Percentiles rank a stretch among this genome's conserved stretches.
phyloP scores from a whole-genome alignment of 306 rosid species.

The Rosa persica region DNA sequence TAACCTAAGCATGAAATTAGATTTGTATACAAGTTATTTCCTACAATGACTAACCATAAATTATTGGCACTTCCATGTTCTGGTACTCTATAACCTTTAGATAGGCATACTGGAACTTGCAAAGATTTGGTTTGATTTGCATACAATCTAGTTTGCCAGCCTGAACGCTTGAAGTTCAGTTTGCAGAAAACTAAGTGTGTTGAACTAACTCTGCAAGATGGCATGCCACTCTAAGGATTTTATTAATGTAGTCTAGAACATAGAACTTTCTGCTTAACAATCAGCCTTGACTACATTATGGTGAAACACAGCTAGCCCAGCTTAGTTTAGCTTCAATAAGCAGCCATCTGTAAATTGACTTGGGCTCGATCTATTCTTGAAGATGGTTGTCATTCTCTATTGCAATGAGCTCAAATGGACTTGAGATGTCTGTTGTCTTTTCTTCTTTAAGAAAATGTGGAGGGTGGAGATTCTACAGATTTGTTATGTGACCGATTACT shows the following conservation, averaged over 20 bases:
- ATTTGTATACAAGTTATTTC: neutral
- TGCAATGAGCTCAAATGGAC: neutral
- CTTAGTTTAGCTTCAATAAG: neutral
- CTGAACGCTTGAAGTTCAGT: neutral
- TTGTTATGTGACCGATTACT: too few relatives aligned
- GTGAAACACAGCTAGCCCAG: neutral
- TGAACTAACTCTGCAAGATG: too few relatives aligned
- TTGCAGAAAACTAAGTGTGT: too few relatives aligned
- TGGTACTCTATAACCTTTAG: slow-evolving; percentile 2
- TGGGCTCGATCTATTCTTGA: neutral
- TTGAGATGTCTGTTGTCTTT: too few relatives aligned
- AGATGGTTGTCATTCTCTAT: neutral
- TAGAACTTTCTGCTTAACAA: neutral
- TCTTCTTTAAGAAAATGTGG: too few relatives aligned
- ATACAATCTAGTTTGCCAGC: neutral
- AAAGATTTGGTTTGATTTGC: neutral
- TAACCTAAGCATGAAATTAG: neutral
- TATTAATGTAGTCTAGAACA: too few relatives aligned
- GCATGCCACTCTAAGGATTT: too few relatives aligned
- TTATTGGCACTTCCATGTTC: neutral
- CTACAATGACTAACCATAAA: neutral
- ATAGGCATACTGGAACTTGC: neutral
- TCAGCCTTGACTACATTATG: neutral
- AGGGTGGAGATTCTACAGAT: too few relatives aligned
- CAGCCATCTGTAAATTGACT: neutral